Evolutionary conservation across 306 rosid species (phyloP), one percentile per base, ranked within the genome.

Genomic region (Astragalus membranaceus): DNA sequence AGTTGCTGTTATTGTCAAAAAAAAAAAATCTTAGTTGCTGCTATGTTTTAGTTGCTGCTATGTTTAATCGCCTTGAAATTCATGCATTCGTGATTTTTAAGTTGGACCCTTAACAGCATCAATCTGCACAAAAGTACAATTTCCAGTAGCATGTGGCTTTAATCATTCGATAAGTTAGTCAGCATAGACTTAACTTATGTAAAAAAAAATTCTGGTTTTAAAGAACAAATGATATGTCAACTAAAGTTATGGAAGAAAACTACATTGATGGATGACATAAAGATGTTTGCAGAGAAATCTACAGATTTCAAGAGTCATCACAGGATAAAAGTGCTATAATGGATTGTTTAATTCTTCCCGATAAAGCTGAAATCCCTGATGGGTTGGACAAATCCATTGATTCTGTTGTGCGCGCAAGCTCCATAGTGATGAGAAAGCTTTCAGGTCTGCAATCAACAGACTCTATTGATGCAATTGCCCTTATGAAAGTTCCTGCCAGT

Each of bases 371-470:
- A 64, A 72, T 85, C 52, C 94, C 97, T 2, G 54, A 83, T 60
- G 89, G 81, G 67, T 77, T 90, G 69, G 83, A 81, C 63, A 83
- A 48, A 53, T 39, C 57, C 30, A 53, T 94, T 37, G 66, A 78
- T 67, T 85, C 72, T 36, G 73, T 84, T 8, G 88, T 90, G 79
- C 80, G 80, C 29, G 96, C 83, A 78, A 88, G 86, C 87, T 74
- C 88, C 49, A 32, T 51, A 0, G 96, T 94, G 79, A 84, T 94
- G 94, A 84, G 68, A 77, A 94, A 88, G 62, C 74, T 93, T 78
- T 87, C 96, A 9, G 94, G 92, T 11, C 33, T 93, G 86, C 85
- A 90, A 67, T 85, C 98, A 10, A 78, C 67, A 54, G 94, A 93
- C 16, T 85, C 94, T 56, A 76, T 87, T 52, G 94, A 90, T 79